Evolutionary conservation across 2,329 filamentous ascomycete genomes (phyloP).

Genomic region (Venturiaceae sp.): DNA sequence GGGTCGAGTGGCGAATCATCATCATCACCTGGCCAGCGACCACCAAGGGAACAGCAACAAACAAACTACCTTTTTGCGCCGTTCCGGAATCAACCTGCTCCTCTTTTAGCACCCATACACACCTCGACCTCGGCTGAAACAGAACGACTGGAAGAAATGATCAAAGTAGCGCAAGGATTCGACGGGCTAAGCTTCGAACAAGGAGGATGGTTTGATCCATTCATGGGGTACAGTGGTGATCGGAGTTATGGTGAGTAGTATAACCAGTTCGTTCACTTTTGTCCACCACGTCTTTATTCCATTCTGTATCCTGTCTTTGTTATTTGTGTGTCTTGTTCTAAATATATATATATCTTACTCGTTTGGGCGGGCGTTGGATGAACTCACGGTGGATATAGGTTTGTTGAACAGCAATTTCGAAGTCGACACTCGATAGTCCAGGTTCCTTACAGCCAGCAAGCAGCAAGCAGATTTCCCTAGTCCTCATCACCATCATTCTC

Average conservation of each 20-base stretch:
- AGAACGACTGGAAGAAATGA: constrained; percentile 10
- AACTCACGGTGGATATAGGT: neutral
- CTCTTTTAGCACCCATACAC: constrained; percentile 14
- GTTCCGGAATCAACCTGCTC: constrained; percentile 15
- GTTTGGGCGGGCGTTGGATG: neutral
- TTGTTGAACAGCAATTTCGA: neutral
- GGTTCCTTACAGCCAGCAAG: neutral
- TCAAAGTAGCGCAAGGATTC: constrained; percentile 11
- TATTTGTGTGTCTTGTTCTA: neutral
- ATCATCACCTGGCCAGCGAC: neutral
- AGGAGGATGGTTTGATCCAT: constrained; percentile 16
- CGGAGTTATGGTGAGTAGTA: constrained; percentile 1
- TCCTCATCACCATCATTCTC: neutral
- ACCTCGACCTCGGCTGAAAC: constrained; percentile 12
- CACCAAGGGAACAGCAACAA: constrained; percentile 2
- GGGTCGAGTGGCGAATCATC: neutral
- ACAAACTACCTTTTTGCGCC: constrained; percentile 15
- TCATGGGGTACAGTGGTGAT: constrained; percentile 12
- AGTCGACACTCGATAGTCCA: neutral
- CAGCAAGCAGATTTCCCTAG: neutral
- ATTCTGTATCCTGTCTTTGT: neutral
- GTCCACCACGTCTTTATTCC: neutral
- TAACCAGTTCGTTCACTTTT: neutral
- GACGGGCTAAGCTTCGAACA: constrained; percentile 15
- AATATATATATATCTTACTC: neutral